A percentile compares a stretch with the other conserved stretches of the same genome.
These are phyloP conservation scores for Xylariaceae sp. DNA, from an alignment of 2,329 filamentous ascomycete genomes.

Conservation along the genomic window DNA sequence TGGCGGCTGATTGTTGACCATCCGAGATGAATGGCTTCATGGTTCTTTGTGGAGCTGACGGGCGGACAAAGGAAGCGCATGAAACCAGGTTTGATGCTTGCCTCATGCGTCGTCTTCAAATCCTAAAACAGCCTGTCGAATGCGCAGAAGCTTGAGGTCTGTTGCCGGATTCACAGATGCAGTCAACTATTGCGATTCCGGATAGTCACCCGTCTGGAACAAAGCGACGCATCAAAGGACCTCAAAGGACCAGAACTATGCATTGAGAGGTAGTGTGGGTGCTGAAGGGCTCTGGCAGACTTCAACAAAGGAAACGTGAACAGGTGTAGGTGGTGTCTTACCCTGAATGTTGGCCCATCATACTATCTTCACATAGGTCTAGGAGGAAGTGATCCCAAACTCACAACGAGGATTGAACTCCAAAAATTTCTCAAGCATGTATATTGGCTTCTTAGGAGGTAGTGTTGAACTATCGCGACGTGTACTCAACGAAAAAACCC, in stretches of 20 bases:
- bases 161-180: background rate
- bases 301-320: background rate
- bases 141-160: background rate
- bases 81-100: slow-evolving; percentile 5
- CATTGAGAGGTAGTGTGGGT: background rate
- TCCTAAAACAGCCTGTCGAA: background rate
- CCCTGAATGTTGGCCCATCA: background rate
- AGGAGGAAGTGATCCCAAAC: no score
- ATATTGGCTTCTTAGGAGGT: no score
- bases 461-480: no score
- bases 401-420: no score
- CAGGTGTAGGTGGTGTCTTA: background rate
- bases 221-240: background rate
- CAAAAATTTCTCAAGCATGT: no score
- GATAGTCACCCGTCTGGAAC: background rate
- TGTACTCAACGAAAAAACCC: no score
- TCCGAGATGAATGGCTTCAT: background rate
- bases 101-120: background rate
- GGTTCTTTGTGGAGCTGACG: background rate
- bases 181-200: background rate
- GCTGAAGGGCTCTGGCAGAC: background rate
- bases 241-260: background rate
- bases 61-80: slow-evolving; percentile 7
- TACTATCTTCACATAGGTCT: background rate
- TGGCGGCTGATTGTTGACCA: background rate